A percentile compares a stretch with the other conserved stretches of the same genome.
Conservation (phyloP, 179 eudicot genomes). For the Corrigiola litoralis region DNA sequence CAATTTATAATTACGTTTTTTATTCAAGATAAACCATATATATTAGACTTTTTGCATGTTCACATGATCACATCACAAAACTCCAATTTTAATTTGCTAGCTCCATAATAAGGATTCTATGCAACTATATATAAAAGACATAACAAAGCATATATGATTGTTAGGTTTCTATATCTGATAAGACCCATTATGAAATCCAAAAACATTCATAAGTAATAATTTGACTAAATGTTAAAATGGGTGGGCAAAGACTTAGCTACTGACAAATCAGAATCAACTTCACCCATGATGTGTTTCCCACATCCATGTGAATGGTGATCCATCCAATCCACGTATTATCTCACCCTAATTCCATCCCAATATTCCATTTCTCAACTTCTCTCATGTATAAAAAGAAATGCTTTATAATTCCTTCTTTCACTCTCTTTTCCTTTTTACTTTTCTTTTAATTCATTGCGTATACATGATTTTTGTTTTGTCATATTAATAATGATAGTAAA, state of each 20-base stretch:
- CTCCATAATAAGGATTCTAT: too few relatives aligned
- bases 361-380: neutral
- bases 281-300: constrained; percentile 33
- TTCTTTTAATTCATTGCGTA: neutral
- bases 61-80: too few relatives aligned
- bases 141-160: too few relatives aligned
- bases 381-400: neutral
- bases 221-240: neutral
- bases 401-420: neutral
- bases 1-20: too few relatives aligned
- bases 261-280: constrained; percentile 27
- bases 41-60: too few relatives aligned
- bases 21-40: too few relatives aligned
- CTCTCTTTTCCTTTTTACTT: neutral
- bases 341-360: neutral
- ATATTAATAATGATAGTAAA: constrained; percentile 21
- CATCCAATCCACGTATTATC: constrained; percentile 29
- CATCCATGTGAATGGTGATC: constrained; percentile 29
- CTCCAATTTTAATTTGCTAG: too few relatives aligned
- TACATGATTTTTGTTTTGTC: constrained; percentile 7
- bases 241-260: constrained; percentile 14
- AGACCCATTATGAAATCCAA: too few relatives aligned
- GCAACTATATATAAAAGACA: too few relatives aligned
- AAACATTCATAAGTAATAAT: too few relatives aligned
- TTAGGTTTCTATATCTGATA: too few relatives aligned